These are phyloP conservation scores for Cercophora samala DNA, from an alignment of 495 filamentous ascomycete genomes.

Conservation along the genomic window DNA sequence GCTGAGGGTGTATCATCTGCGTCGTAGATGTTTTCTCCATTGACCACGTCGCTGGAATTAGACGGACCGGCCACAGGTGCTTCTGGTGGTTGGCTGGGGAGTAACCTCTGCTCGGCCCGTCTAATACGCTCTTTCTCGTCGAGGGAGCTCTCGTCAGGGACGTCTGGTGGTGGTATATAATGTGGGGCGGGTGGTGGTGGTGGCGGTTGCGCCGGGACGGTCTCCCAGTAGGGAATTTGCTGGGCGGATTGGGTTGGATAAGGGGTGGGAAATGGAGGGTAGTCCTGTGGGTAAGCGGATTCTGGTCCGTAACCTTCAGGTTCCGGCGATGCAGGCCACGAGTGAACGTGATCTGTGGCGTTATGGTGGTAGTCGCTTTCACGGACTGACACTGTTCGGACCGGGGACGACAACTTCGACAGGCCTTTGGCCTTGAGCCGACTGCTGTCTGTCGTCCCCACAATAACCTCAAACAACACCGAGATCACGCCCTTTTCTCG, in stretches of 20 bases:
- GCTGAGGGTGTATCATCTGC: conserved; percentile 25
- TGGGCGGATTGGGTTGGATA: conserved; percentile 14
- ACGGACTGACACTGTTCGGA: conserved; percentile 20
- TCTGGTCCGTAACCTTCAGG: conserved; percentile 19
- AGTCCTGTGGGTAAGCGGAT: conserved; percentile 26
- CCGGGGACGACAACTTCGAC: conserved; percentile 30
- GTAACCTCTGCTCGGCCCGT: conserved; percentile 62
- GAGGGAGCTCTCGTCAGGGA: conserved; percentile 50
- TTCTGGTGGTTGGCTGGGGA: conserved; percentile 66
- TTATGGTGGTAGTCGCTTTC: conserved; percentile 17
- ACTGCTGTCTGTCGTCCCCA: conserved; percentile 81
- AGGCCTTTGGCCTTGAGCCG: conserved; percentile 54
- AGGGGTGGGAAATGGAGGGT: conserved; percentile 22
- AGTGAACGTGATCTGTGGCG: conserved; percentile 18
- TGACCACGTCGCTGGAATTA: conserved; percentile 30
- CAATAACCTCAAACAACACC: conserved; percentile 75
- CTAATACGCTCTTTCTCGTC: conserved; percentile 69
- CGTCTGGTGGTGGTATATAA: conserved; percentile 54
- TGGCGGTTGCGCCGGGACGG: conserved; percentile 8
- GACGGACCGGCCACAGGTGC: conserved; percentile 47
- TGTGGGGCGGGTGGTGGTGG: conserved; percentile 30
- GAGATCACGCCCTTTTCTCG: conserved; percentile 85
- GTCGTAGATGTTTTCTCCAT: conserved; percentile 40
- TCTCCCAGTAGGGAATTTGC: conserved; percentile 28
- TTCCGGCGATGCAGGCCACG: conserved; percentile 15